These are phyloP conservation scores for Talaromyces amestolkiae DNA, from an alignment of 2,329 filamentous ascomycete genomes.

Conservation along the genomic window DNA sequence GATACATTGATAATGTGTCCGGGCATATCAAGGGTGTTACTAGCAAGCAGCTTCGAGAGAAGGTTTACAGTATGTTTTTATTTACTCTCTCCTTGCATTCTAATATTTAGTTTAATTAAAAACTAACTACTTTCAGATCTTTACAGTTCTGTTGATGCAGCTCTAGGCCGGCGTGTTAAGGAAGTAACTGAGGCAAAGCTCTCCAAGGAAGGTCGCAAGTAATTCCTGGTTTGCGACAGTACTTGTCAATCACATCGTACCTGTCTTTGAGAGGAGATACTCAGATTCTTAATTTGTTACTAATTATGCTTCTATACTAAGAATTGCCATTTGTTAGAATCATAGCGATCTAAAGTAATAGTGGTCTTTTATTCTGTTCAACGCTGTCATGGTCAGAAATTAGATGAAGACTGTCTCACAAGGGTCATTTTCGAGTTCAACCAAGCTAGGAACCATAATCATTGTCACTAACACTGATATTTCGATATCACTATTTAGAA, in stretches of 20 bases:
- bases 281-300: not conserved
- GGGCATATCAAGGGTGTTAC: constrained; percentile 24
- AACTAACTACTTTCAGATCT: not conserved
- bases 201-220: not conserved
- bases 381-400: no score
- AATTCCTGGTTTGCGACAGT: not conserved
- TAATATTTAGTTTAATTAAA: not conserved
- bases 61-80: constrained; percentile 29
- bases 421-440: not conserved
- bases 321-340: not conserved
- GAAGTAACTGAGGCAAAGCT: constrained; percentile 49
- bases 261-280: not conserved
- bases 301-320: not conserved
- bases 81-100: not conserved
- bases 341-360: not conserved
- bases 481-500: not conserved
- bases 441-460: not conserved
- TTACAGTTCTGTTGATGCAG: constrained; percentile 45
- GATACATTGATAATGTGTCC: constrained; percentile 31
- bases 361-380: not conserved
- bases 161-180: constrained; percentile 54
- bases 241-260: not conserved
- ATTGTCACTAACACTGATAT: not conserved
- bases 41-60: constrained; percentile 25
- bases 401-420: no score